Percentiles rank a stretch among this genome's conserved stretches.
Conservation (phyloP, 225 moss, liverwort and hornwort genomes). For the Lunularia cruciata region DNA sequence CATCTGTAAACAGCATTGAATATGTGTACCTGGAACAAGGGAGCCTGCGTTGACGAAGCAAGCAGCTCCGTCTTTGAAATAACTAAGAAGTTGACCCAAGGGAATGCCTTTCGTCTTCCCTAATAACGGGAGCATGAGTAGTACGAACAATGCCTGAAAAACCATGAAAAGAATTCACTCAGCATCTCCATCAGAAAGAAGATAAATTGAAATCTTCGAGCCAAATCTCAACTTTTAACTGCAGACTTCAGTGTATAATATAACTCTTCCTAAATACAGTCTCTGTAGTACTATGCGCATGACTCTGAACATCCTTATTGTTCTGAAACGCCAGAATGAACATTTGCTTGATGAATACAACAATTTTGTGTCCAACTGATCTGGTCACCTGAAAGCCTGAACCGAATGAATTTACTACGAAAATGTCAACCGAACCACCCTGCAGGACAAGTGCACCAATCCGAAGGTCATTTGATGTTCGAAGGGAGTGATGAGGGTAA, state of each 20-base stretch:
- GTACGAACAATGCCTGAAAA: constrained; percentile 74
- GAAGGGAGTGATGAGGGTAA: too few relatives aligned
- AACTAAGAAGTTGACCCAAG: constrained; percentile 55
- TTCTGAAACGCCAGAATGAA: too few relatives aligned
- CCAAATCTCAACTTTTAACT: neutral
- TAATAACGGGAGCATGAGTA: constrained; percentile 69
- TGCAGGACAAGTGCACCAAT: constrained; percentile 20
- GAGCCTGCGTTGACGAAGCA: constrained; percentile 79
- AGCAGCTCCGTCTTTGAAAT: constrained; percentile 61
- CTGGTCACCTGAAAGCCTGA: constrained; percentile 53
- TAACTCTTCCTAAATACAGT: too few relatives aligned
- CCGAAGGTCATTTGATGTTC: too few relatives aligned
- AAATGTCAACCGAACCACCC: constrained; percentile 79
- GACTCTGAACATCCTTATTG: too few relatives aligned
- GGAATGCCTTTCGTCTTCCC: constrained; percentile 69
- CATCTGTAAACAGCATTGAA: too few relatives aligned
- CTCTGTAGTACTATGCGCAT: too few relatives aligned
- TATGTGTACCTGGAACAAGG: constrained; percentile 30
- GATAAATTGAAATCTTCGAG: too few relatives aligned
- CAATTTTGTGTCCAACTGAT: neutral
- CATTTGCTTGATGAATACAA: neutral
- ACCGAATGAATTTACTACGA: constrained; percentile 86
- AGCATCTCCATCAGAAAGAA: neutral
- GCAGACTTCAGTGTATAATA: neutral
- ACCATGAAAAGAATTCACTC: neutral